Conservation (phyloP, 306 rosid genomes). For the Carpinus fangiana region DNA sequence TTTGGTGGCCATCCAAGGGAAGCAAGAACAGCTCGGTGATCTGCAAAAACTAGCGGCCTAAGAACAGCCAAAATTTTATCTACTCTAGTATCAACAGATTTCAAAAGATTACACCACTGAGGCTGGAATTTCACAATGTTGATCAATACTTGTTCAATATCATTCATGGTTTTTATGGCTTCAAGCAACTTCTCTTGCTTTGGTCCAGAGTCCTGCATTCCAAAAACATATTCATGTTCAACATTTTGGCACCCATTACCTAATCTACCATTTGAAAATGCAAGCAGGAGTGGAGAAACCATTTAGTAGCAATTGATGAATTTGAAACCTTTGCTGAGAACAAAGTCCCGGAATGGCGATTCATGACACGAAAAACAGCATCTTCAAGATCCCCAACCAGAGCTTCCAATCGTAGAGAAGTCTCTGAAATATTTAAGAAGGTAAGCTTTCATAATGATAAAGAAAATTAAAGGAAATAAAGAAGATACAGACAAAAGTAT, state of each 20-base stretch:
- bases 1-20: conserved; percentile 94
- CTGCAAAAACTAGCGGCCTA: conserved; percentile 65
- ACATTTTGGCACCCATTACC: conserved; percentile 17
- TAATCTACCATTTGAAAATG: conserved; percentile 19
- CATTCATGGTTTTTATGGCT: conserved; percentile 59
- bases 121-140: conserved; percentile 39
- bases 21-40: conserved; percentile 69
- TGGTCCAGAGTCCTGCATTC: conserved; percentile 51
- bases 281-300: conserved; percentile 14
- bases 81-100: conserved; percentile 64
- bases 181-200: conserved; percentile 62
- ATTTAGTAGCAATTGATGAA: conserved; percentile 45
- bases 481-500: too few species aligned
- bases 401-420: conserved; percentile 73
- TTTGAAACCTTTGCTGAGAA: conserved; percentile 46
- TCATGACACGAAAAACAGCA: conserved; percentile 60
- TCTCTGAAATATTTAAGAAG: conserved; percentile 56
- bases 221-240: conserved; percentile 12
- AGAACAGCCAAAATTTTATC: conserved; percentile 58
- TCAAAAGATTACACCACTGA: conserved; percentile 57
- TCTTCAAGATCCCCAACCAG: conserved; percentile 87
- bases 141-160: conserved; percentile 52
- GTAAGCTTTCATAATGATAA: conserved; percentile 12
- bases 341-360: conserved; percentile 45
- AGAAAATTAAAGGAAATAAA: too few species aligned